Evolutionary conservation across 768 basidiomycete species (phyloP).

Genomic region (Suillus occidentalis): DNA sequence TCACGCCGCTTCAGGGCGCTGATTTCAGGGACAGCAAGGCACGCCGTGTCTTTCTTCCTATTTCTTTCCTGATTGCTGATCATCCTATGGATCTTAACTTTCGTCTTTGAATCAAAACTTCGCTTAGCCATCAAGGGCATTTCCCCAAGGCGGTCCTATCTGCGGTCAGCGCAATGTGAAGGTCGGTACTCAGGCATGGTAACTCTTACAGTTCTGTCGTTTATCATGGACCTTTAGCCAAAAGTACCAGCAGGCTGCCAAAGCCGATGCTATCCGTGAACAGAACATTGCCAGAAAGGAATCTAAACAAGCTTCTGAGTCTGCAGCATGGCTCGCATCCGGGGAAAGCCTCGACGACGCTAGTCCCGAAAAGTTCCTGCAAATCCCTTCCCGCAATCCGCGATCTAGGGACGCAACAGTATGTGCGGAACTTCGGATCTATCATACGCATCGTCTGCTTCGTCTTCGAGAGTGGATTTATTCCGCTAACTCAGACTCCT

Average conservation of each 20-base stretch:
- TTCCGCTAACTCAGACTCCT: constrained; percentile 38
- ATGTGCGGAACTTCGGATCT: constrained; percentile 51
- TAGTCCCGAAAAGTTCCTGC: constrained; percentile 33
- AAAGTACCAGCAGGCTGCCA: constrained; percentile 29
- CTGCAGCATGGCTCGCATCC: constrained; percentile 52
- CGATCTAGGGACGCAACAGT: constrained; percentile 43
- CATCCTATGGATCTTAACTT: too few relatives aligned
- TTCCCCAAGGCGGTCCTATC: too few relatives aligned
- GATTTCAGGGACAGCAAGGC: too few relatives aligned
- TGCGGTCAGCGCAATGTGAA: constrained; percentile 11
- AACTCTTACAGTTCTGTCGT: not conserved
- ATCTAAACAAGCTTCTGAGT: constrained; percentile 40
- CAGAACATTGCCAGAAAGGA: constrained; percentile 47
- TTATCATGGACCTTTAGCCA: constrained; percentile 1
- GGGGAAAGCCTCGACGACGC: constrained; percentile 35
- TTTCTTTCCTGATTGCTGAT: too few relatives aligned
- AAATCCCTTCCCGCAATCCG: constrained; percentile 45
- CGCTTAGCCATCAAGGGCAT: too few relatives aligned
- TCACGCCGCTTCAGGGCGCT: too few relatives aligned
- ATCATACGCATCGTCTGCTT: constrained; percentile 46
- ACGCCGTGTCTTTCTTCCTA: too few relatives aligned
- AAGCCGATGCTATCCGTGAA: constrained; percentile 42
- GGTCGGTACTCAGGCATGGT: constrained; percentile 7
- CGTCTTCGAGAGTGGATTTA: constrained; percentile 50
- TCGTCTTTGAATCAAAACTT: too few relatives aligned